Percentiles rank a stretch among this genome's conserved stretches.
These are phyloP conservation scores for Entophlyctis luteolus DNA, from an alignment of 192 early-diverging fungal species.

Conservation along the genomic window DNA sequence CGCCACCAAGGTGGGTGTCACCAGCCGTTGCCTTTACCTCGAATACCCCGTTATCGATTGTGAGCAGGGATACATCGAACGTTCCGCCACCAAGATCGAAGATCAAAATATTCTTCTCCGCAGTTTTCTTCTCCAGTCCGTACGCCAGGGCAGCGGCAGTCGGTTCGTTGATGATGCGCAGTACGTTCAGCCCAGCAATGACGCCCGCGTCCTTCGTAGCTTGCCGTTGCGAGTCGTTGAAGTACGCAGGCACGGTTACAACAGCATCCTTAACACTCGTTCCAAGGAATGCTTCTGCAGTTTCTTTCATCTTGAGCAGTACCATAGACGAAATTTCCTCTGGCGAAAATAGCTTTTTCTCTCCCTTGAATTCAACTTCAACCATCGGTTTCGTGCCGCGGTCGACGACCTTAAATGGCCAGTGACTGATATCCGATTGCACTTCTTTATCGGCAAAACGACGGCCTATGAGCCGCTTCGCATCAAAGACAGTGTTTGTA, in stretches of 20 bases:
- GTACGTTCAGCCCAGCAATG: conserved; percentile 93
- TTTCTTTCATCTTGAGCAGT: conserved; percentile 97
- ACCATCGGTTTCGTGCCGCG: conserved; percentile 84
- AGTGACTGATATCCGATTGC: conserved; percentile 99
- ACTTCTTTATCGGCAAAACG: conserved; percentile 87
- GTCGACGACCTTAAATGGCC: conserved; percentile 92
- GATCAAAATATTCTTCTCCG: conserved; percentile 88
- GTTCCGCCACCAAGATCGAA: conserved; percentile 98
- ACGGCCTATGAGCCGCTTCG: conserved; percentile 97
- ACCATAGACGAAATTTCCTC: conserved; percentile 98
- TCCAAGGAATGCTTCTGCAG: conserved; percentile 81
- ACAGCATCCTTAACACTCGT: conserved; percentile 84
- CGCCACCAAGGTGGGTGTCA: conserved; percentile 98
- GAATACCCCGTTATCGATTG: conserved; percentile 96
- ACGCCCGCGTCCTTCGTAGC: conserved; percentile 98
- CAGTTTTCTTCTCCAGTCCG: conserved; percentile 92
- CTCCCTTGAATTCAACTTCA: conserved; percentile 91
- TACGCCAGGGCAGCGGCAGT: conserved; percentile 99
- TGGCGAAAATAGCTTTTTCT: conserved; percentile 92
- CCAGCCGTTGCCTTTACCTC: conserved; percentile 98
- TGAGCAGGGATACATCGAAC: conserved; percentile 94
- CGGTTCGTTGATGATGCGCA: conserved; percentile 99
- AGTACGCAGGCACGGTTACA: conserved; percentile 96
- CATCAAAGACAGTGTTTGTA: conserved; percentile 96
- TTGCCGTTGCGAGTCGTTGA: conserved; percentile 99